Evolutionary conservation across 2,329 filamentous ascomycete species (phyloP), one percentile per base, ranked within the genome.

Genomic region (Shiraia bambusicola): DNA sequence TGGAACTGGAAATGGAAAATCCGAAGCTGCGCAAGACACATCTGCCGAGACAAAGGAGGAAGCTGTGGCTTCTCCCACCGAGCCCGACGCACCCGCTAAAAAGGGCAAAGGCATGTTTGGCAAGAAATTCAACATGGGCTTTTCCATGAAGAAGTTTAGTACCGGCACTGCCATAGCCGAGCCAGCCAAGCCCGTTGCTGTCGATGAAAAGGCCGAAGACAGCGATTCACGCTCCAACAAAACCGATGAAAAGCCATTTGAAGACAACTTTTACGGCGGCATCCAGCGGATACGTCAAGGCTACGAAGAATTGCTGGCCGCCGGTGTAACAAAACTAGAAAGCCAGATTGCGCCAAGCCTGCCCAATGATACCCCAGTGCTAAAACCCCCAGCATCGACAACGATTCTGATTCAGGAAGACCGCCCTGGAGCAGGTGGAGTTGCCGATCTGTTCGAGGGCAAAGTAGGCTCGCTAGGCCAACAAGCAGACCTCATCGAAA

Each of bases 401-500:
- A 78, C 75, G 0, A 80, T 85, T 24, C 71, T 84, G 12, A 84
- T 85, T 27, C 82, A 85, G 57, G 82, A 84, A 61, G 82, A 85
- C 46, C 73, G 78, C 4, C 79, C 79, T 2, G 80, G 82, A 52
- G 76, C 77, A 28, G 81, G 80, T 16, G 81, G 82, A 22, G 78
- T 83, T 42, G 88, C 88, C 19, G 93, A 97, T 72, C 75, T 97
- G 9, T 98, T 96, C 64, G 81, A 93, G 59, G 92, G 93, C 19
- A 95, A 86, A 3, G 88, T 97, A 2, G 86, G 82, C 41, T 83
- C 81, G 6, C 78, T 94, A 4, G 87, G 86, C 1, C 75, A 80
- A 33, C 88, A 95, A 57, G 85, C 84, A 14, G 88, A 95, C 66
- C 72, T 85, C 14, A 85, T 98, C 37, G 91, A 97, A 71, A 86